Evolutionary conservation across 441 rosid species (phyloP).

Genomic region (Populus tomentosa): DNA sequence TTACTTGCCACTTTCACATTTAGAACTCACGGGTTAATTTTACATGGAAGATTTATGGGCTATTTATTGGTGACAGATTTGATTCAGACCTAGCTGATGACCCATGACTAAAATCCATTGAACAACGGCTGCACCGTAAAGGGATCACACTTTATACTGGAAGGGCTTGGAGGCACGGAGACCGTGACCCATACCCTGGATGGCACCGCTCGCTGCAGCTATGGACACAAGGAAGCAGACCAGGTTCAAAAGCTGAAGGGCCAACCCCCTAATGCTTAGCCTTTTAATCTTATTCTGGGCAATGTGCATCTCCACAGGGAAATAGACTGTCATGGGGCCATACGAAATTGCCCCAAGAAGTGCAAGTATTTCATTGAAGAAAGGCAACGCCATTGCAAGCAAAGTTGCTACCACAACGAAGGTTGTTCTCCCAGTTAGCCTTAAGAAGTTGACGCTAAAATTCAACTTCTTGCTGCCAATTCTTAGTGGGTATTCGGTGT

Average conservation of each 20-base stretch:
- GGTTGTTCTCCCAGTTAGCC: conserved; percentile 29
- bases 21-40: background rate
- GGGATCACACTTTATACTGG: background rate
- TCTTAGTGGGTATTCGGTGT: conserved; percentile 1
- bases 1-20: background rate
- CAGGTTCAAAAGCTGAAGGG: conserved; percentile 20
- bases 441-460: conserved; percentile 19
- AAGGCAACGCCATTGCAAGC: conserved; percentile 29
- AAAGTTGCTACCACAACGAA: conserved; percentile 20
- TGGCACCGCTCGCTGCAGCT: conserved; percentile 21
- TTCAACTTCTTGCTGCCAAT: background rate
- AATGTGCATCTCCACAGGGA: conserved; percentile 30
- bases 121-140: background rate
- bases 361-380: conserved; percentile 34
- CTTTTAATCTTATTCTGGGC: conserved; percentile 20
- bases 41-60: too few relatives aligned
- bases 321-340: conserved; percentile 34
- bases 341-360: conserved; percentile 27
- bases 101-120: background rate
- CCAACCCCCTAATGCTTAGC: conserved; percentile 15
- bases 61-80: background rate
- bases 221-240: conserved; percentile 19
- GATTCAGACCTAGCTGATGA: background rate
- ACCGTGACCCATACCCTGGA: conserved; percentile 19
- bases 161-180: conserved; percentile 14